These are phyloP conservation scores for Speleostelium caveatum DNA, from an alignment of 78 protist species.

Conservation along the genomic window DNA sequence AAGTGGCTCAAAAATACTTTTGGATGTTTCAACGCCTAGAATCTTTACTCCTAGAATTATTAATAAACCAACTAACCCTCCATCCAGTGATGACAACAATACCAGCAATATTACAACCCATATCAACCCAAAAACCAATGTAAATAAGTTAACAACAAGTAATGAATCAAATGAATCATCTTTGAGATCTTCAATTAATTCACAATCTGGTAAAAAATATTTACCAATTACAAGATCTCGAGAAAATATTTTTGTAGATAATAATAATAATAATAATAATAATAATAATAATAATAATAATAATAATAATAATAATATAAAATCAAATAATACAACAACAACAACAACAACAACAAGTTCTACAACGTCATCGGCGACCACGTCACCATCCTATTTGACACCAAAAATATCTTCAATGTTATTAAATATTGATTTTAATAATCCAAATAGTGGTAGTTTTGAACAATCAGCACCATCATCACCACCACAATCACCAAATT, in stretches of 20 bases:
- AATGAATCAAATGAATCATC: neutral
- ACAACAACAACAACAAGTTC: constrained; percentile 15
- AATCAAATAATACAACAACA: neutral
- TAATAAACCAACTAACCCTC: neutral
- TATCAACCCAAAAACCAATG: neutral
- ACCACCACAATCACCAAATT: constrained; percentile 1
- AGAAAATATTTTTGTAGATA: neutral
- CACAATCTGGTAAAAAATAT: neutral
- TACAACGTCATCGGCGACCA: neutral
- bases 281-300: neutral
- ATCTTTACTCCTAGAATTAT: neutral
- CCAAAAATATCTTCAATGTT: neutral
- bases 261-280: neutral
- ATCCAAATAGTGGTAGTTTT: neutral
- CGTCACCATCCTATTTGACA: neutral
- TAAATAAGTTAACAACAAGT: neutral
- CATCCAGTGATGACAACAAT: neutral
- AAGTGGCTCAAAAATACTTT: neutral
- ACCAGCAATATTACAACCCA: neutral
- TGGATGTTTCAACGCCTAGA: neutral
- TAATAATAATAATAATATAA: neutral
- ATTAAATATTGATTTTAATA: too few relatives aligned
- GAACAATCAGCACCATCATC: constrained; percentile 7
- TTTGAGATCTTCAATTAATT: neutral
- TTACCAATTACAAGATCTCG: neutral